Base-by-base conservation (phyloP, 2,329 filamentous ascomycete species). In the Ophiostoma himal-ulmi region DNA sequence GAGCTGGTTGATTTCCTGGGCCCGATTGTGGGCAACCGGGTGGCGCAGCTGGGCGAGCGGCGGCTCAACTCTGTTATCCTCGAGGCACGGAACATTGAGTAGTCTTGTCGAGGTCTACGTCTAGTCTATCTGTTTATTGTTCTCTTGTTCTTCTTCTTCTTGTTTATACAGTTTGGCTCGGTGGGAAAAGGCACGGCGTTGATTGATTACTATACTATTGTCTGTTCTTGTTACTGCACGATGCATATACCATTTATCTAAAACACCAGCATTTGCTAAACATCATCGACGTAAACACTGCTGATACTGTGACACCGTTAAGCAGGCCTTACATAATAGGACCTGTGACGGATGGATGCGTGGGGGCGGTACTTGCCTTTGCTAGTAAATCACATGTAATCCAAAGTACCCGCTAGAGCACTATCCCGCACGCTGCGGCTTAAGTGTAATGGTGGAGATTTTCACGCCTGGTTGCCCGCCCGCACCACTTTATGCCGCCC, bases 1-100 rank as follows among this genome's bases (percentile, higher is more conserved):
- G 81, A 86, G 70, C 78, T 88, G 3, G 81, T 81, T 41, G 85
- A 85, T 1, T 88, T 87, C 69, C 76, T 88, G 7, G 86, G 86
- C 0, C 81, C 85, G 6, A 84, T 83, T 60, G 78, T 88, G 3
- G 85, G 84, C n/a, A 78, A 80, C 54, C 81, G 81, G 64, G 79
- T 88, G 73, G 79, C 81, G 0, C 76, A 78, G 36, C 75, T 84
- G 10, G 81, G 80, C 3, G 83, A 85, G 72, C 79, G 81, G 57
- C 77, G 78, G 52, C 76, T 88, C 64, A 83, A 85, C 71, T 80
- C 79, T 74, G 81, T 82, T 3, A 81, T 88, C 14, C 77, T 88
- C 68, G 85, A 87, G 73, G 85, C 86, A n/a, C 81, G 83, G 67
- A 81, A 82, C 73, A 81, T 87, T 74, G 83, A 84, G 69, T 86